phyloP scores from a whole-genome alignment of 805 yeast species.

The Candida sithepensis region DNA sequence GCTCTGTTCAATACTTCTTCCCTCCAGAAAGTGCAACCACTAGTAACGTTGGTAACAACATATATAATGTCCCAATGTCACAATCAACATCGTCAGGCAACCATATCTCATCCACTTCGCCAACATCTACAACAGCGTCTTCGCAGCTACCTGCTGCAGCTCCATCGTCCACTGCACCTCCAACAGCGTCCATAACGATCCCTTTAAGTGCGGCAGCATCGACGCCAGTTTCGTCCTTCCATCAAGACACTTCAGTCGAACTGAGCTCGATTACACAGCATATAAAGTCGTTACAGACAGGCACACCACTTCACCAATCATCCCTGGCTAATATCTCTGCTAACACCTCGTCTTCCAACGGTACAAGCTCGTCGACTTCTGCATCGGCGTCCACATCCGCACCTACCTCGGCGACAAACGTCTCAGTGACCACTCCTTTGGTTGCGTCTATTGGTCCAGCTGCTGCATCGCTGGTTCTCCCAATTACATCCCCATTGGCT shows the following conservation, averaged over 20 bases:
- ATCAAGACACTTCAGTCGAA: constrained; percentile 6
- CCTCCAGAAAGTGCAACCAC: constrained; percentile 4
- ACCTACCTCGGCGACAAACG: background rate
- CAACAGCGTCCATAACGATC: background rate
- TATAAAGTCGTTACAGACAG: constrained; percentile 17
- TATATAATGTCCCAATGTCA: background rate
- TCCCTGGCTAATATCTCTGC: background rate
- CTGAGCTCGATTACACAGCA: constrained; percentile 22
- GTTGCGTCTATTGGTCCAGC: constrained; percentile 34
- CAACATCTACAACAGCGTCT: constrained; percentile 1
- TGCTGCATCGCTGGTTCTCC: constrained; percentile 32
- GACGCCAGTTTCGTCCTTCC: background rate
- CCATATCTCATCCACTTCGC: background rate
- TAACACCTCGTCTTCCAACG: background rate
- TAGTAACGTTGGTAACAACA: background rate
- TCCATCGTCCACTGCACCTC: background rate
- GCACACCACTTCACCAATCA: background rate
- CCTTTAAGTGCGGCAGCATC: background rate
- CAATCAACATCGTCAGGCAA: background rate
- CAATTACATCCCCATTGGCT: constrained; percentile 27
- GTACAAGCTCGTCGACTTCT: background rate
- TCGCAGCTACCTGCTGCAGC: constrained; percentile 2
- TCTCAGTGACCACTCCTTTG: constrained; percentile 33
- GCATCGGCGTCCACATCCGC: background rate
- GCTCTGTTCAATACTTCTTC: constrained; percentile 12